Evolutionary conservation across 2,329 filamentous ascomycete genomes (phyloP), one percentile per base, ranked within the genome.

Genomic region (Aspergillus awamori): DNA sequence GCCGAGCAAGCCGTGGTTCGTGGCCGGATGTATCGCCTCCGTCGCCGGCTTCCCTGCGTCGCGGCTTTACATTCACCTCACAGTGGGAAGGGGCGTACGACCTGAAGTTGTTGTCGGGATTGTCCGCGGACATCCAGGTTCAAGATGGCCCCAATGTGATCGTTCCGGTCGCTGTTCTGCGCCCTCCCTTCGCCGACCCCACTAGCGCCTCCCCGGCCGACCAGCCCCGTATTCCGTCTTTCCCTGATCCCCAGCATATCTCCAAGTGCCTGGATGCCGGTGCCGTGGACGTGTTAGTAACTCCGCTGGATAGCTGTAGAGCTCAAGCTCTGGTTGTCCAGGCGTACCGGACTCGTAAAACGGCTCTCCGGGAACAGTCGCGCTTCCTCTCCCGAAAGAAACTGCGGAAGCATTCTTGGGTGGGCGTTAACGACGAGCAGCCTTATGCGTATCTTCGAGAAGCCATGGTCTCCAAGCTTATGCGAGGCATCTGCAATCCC

Each of bases 391-490:
- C 90, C 62, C 82, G 89, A 61, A 89, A 89, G 71, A 87, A 89
- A 67, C 87, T 89, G 48, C 86, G 93, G 58, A 96, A 96, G 76
- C 86, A 92, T 57, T 97, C 93, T 0, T 97, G 93, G 93, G 92
- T 97, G 45, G 93, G 93, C 26, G 85, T 96, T 10, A 87, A 91
- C 70, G 91, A 94, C 67, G 86, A 92, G 68, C 90, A 93, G 73
- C 92, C 93, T 1, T 97, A 93, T 78, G 89, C 92, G 15, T 97
- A 97, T 77, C 80, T 97, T 58, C 85, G 93, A 62, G 93, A 97
- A 79, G 91, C 91, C 53, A 97, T 97, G 92, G 93, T 97, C 5
- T 95, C 92, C 1, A 89, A 89, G 59, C 83, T 97, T 60, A 95
- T 97, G 91, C 89, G 89, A 70, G 88, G 91, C 39, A 97, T 97